phyloP scores from a whole-genome alignment of 345 rosid genomes.

The Gossypium australe region DNA sequence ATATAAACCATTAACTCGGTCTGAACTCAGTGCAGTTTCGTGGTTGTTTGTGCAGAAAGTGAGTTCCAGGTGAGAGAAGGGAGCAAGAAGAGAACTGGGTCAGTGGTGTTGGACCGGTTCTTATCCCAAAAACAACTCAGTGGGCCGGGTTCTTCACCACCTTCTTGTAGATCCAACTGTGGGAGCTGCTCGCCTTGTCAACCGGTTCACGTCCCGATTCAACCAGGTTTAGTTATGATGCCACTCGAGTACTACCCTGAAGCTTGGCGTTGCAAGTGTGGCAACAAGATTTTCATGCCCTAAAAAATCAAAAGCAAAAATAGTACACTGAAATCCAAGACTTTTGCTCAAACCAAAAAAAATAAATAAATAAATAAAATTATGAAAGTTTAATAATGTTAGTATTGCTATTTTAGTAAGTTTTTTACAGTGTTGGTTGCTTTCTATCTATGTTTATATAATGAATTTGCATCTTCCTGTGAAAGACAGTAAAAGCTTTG shows the following conservation, averaged over 20 bases:
- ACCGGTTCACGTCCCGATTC: slow-evolving; percentile 87
- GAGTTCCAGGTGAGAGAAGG: slow-evolving; percentile 31
- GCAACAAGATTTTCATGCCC: slow-evolving; percentile 74
- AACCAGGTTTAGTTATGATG: slow-evolving; percentile 47
- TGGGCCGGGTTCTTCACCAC: slow-evolving; percentile 79
- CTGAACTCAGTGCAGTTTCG: background rate
- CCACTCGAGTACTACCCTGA: slow-evolving; percentile 94
- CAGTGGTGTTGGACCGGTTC: slow-evolving; percentile 20
- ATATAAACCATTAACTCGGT: background rate
- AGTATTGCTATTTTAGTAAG: background rate
- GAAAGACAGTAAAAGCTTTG: slow-evolving; percentile 28
- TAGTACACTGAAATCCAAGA: slow-evolving; percentile 5
- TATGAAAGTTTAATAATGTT: background rate
- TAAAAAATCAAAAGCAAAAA: slow-evolving; percentile 15
- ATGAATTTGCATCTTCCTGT: slow-evolving; percentile 21
- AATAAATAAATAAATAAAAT: too few relatives aligned
- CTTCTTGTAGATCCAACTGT: slow-evolving; percentile 85
- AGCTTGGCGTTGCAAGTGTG: slow-evolving; percentile 99
- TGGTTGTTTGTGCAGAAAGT: slow-evolving; percentile 23
- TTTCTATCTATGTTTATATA: slow-evolving; percentile 16
- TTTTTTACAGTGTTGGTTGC: slow-evolving; percentile 5
- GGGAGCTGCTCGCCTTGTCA: slow-evolving; percentile 71
- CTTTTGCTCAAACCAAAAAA: background rate
- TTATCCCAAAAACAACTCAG: slow-evolving; percentile 33
- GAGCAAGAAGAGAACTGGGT: slow-evolving; percentile 21